phyloP scores from a whole-genome alignment of 2,329 filamentous ascomycete genomes.

The Pseudogymnoascus sp. region DNA sequence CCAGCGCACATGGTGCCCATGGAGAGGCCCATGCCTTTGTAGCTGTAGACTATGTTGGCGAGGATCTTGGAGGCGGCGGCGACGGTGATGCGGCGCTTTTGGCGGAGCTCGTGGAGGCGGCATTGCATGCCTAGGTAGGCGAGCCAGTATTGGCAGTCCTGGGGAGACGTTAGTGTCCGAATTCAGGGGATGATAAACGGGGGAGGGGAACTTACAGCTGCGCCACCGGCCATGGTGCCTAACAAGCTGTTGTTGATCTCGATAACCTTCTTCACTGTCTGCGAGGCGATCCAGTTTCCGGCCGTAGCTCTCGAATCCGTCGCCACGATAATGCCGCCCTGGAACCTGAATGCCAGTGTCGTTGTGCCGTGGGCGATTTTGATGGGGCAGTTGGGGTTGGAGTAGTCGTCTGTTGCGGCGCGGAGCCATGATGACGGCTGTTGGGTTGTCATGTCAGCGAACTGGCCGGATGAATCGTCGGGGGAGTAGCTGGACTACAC shows the following conservation, averaged over 20 bases:
- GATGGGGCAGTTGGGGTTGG: slow-evolving; percentile 95
- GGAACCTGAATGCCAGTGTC: slow-evolving; percentile 94
- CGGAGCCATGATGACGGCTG: slow-evolving; percentile 92
- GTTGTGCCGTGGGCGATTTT: slow-evolving; percentile 99
- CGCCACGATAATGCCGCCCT: slow-evolving; percentile 96
- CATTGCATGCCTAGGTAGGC: slow-evolving; percentile 99
- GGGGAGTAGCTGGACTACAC: neutral
- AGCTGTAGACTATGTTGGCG: slow-evolving; percentile 94
- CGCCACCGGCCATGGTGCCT: slow-evolving; percentile 97
- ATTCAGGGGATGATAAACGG: neutral
- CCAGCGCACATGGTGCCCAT: slow-evolving; percentile 99
- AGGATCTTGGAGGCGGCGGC: slow-evolving; percentile 97
- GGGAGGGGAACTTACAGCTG: slow-evolving; percentile 54
- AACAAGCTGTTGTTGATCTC: slow-evolving; percentile 93
- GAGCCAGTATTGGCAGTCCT: slow-evolving; percentile 99
- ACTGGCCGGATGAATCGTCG: neutral
- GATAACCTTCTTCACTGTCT: slow-evolving; percentile 99
- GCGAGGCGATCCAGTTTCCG: slow-evolving; percentile 98
- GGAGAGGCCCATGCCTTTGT: slow-evolving; percentile 97
- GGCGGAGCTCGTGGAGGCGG: slow-evolving; percentile 95
- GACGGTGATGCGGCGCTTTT: slow-evolving; percentile 97
- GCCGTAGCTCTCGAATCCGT: slow-evolving; percentile 96
- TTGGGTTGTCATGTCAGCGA: slow-evolving; percentile 14
- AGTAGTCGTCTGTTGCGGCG: slow-evolving; percentile 92
- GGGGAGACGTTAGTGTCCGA: neutral